Conservation (phyloP, 768 basidiomycete species). For the Auriscalpium vulgare region DNA sequence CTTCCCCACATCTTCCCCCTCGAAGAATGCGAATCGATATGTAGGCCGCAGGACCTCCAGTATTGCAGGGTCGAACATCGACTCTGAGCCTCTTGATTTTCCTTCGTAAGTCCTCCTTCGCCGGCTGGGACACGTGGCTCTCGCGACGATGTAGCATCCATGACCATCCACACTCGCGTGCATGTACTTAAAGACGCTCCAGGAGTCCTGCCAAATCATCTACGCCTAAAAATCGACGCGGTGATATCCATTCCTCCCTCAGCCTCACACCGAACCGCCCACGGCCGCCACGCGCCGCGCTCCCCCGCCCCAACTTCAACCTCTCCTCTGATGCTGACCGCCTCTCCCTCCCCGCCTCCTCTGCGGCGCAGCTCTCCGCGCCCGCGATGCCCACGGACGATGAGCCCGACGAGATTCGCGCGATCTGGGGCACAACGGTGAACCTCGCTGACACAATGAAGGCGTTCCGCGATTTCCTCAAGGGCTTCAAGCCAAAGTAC, state of each 20-base stretch:
- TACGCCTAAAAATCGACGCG: slow-evolving; percentile 70
- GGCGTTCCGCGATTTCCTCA: slow-evolving; percentile 80
- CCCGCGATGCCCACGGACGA: slow-evolving; percentile 58
- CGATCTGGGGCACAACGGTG: slow-evolving; percentile 98
- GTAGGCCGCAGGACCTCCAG: slow-evolving; percentile 8
- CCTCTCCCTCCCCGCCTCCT: slow-evolving; percentile 51
- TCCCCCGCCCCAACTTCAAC: slow-evolving; percentile 31
- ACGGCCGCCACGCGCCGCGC: slow-evolving; percentile 28
- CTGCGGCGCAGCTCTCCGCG: slow-evolving; percentile 49
- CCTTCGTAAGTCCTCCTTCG: slow-evolving; percentile 43
- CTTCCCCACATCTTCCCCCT: slow-evolving; percentile 24
- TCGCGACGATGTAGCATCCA: no score
- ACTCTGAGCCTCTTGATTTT: slow-evolving; percentile 62
- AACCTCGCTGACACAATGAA: slow-evolving; percentile 88
- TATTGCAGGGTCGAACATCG: slow-evolving; percentile 17
- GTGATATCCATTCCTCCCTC: slow-evolving; percentile 85
- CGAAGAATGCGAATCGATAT: slow-evolving; percentile 16
- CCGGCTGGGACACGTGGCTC: no score
- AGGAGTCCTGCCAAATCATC: slow-evolving; percentile 46
- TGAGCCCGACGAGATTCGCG: slow-evolving; percentile 78
- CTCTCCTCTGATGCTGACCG: slow-evolving; percentile 52
- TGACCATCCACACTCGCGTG: not conserved
- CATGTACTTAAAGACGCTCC: not conserved
- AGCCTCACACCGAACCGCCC: slow-evolving; percentile 40
- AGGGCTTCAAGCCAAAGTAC: slow-evolving; percentile 91